phyloP scores from a whole-genome alignment of 768 basidiomycete species.

The Peribolospora kevripleyi region DNA sequence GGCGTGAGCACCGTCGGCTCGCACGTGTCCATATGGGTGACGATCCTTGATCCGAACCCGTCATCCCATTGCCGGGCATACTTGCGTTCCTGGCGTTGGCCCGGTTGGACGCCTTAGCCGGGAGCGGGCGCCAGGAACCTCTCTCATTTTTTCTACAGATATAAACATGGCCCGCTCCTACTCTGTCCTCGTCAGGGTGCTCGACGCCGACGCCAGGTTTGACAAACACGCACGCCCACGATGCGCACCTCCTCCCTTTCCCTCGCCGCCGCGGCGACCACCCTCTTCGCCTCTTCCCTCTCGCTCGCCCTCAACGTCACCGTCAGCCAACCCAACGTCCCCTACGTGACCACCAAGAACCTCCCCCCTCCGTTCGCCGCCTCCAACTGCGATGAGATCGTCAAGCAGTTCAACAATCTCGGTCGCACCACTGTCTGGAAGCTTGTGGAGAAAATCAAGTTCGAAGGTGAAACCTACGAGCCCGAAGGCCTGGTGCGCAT shows the following conservation, averaged over 20 bases:
- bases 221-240: background rate
- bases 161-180: background rate
- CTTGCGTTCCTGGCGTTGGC: too few relatives aligned
- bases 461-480: conserved; percentile 8
- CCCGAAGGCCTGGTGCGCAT: conserved; percentile 7
- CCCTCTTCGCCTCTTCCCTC: background rate
- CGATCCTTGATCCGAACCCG: too few relatives aligned
- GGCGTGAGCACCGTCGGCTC: too few relatives aligned
- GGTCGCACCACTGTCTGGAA: conserved; percentile 8
- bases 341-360: conserved; percentile 1
- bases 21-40: too few relatives aligned
- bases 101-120: too few relatives aligned
- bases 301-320: conserved; percentile 3
- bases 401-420: conserved; percentile 4
- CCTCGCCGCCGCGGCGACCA: background rate
- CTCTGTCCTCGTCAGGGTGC: background rate
- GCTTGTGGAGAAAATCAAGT: conserved; percentile 1
- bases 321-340: conserved; percentile 9
- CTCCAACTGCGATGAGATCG: conserved; percentile 6
- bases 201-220: background rate
- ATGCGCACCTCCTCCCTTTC: background rate
- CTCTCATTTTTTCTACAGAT: background rate
- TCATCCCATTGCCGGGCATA: too few relatives aligned
- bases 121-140: background rate
- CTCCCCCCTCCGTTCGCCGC: conserved; percentile 4